A percentile compares a stretch with the other conserved stretches of the same genome.
phyloP scores from a whole-genome alignment of 1,139 yeast genomes.

The Suhomyces choctaworum region DNA sequence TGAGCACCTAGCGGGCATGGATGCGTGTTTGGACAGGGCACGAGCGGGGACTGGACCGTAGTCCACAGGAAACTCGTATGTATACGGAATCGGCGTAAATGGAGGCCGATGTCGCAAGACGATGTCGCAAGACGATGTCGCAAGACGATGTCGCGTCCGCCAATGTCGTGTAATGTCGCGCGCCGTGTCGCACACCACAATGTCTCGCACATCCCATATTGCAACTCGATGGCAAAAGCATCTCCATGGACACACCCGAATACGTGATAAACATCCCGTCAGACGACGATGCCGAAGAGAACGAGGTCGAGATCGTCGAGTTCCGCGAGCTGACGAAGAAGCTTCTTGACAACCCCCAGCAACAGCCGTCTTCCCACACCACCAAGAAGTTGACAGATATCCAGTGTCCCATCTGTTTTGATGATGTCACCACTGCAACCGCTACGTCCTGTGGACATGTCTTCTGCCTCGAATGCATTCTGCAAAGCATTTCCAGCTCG shows the following conservation, averaged over 20 bases:
- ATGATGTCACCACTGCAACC: conserved; percentile 41
- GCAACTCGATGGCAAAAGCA: background rate
- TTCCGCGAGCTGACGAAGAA: conserved; percentile 39
- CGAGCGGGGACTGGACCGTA: too few relatives aligned
- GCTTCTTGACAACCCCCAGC: conserved; percentile 32
- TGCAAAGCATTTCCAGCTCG: conserved; percentile 43
- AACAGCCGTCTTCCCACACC: conserved; percentile 18
- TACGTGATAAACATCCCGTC: conserved; percentile 27
- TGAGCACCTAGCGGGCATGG: too few relatives aligned
- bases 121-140: too few relatives aligned
- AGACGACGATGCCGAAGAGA: conserved; percentile 33
- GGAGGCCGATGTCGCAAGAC: too few relatives aligned
- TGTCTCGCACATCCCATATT: too few relatives aligned
- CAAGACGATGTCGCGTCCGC: too few relatives aligned
- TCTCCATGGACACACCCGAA: conserved; percentile 14
- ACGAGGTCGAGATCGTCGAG: conserved; percentile 42
- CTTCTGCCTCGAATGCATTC: conserved; percentile 47
- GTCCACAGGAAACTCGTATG: too few relatives aligned
- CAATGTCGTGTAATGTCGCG: too few relatives aligned
- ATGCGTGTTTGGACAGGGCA: too few relatives aligned
- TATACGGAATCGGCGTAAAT: too few relatives aligned
- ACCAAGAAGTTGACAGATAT: conserved; percentile 39
- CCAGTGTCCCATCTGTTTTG: conserved; percentile 51
- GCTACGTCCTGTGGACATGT: conserved; percentile 49
- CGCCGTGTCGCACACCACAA: too few relatives aligned